Evolutionary conservation across 148 eudicot genomes (phyloP).

Genomic region (Diospyros kaki): DNA sequence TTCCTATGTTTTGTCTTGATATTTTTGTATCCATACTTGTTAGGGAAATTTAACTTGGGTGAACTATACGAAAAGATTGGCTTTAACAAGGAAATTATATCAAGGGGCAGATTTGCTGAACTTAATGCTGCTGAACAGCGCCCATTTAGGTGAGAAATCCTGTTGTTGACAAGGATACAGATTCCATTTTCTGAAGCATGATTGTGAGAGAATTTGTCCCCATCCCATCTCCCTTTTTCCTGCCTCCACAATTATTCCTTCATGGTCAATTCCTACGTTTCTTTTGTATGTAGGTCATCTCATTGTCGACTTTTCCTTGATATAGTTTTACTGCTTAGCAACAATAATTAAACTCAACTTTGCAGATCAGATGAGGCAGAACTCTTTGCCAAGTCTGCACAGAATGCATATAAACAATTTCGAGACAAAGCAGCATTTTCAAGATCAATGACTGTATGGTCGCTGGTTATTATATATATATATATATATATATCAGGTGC

Average conservation of each 20-base stretch:
- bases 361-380: constrained; percentile 85
- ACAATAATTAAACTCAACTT: background rate
- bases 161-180: too few relatives aligned
- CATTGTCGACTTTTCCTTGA: too few relatives aligned
- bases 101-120: constrained; percentile 86
- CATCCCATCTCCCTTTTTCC: too few relatives aligned
- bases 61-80: constrained; percentile 83
- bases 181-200: too few relatives aligned
- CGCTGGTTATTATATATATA: constrained; percentile 6
- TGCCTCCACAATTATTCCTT: too few relatives aligned
- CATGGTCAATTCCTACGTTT: too few relatives aligned
- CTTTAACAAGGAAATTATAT: constrained; percentile 88
- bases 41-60: constrained; percentile 79
- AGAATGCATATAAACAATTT: constrained; percentile 59
- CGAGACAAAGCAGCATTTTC: constrained; percentile 92
- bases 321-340: too few relatives aligned
- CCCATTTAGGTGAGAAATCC: constrained; percentile 62
- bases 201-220: too few relatives aligned
- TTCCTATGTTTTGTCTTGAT: constrained; percentile 6
- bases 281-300: too few relatives aligned
- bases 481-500: background rate
- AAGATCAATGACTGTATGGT: constrained; percentile 80
- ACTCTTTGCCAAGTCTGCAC: constrained; percentile 78
- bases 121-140: constrained; percentile 90
- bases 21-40: constrained; percentile 10